Conservation (phyloP, 768 basidiomycete species). For the Gymnopilus dilepis region DNA sequence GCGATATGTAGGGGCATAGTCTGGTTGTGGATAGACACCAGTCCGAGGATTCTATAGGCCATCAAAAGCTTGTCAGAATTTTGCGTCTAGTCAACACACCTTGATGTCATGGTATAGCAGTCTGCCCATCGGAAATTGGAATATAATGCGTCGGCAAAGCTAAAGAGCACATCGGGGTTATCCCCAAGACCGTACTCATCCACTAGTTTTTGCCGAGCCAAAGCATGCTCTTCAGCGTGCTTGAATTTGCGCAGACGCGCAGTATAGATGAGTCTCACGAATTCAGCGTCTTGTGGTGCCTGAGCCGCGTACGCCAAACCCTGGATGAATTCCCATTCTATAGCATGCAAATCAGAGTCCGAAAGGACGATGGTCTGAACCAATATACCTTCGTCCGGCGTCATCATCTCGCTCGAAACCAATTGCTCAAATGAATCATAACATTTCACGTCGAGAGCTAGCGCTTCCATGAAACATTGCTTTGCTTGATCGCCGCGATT, state of each 20-base stretch:
- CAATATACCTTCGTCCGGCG: conserved; percentile 85
- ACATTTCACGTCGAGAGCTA: conserved; percentile 94
- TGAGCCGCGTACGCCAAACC: conserved; percentile 83
- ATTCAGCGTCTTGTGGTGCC: conserved; percentile 86
- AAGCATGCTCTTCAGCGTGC: conserved; percentile 80
- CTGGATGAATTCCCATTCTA: conserved; percentile 97
- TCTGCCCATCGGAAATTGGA: conserved; percentile 92
- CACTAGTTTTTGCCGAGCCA: conserved; percentile 78
- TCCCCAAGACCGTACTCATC: conserved; percentile 85
- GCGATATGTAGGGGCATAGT: conserved; percentile 95
- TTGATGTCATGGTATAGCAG: conserved; percentile 86
- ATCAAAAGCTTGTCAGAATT: not conserved
- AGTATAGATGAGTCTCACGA: conserved; percentile 92
- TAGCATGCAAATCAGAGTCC: not conserved
- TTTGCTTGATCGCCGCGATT: conserved; percentile 92
- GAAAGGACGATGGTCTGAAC: not conserved
- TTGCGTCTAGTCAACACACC: conserved; percentile 46
- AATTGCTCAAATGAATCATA: conserved; percentile 95
- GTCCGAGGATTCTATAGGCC: conserved; percentile 72
- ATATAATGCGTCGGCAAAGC: conserved; percentile 90
- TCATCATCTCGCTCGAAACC: conserved; percentile 94
- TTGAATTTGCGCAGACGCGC: conserved; percentile 91
- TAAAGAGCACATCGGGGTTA: conserved; percentile 91
- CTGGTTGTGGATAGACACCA: conserved; percentile 85
- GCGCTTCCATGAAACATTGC: conserved; percentile 93